Base-by-base conservation (phyloP, 805 yeast genomes). In the Candida yuanshanica region DNA sequence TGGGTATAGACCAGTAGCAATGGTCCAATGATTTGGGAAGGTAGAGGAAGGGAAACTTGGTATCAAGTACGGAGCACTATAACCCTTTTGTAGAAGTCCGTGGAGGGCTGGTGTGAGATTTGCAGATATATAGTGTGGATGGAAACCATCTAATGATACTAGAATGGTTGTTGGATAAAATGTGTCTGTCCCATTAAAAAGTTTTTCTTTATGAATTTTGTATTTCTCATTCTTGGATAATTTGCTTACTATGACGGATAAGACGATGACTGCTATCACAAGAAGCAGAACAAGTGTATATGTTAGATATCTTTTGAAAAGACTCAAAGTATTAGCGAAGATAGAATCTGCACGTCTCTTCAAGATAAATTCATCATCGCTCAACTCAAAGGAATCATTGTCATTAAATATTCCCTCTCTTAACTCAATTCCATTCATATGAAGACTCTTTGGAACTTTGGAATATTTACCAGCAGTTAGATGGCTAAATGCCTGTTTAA, bases 41-140 rank as follows among this genome's bases (percentile, higher is more conserved):
- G 96, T 85, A 20, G 87, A 83, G 1, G 95, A 77, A 4, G 97
- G 97, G 58, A 89, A 88, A 2, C 88, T 74, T 1, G 97, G 95
- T 8, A 65, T 63, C 91, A 91, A 86, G 55, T 75, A 88, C 1
- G 97, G 96, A 4, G 88, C 78, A 13, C 81, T 83, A 38, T 67
- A 73, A 5, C 68, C 72, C 20, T 75, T 62, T 4, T 68, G 48
- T 47, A 79, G 62, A 58, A 90, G 59, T 9, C 68, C 60, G 54
- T 83, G 80, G 57, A 90, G 55, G 27, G 77, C 67, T 1, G 98
- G 98, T 0, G 96, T 90, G 23, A 70, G 54, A 16, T 68, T 63
- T 6, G 72, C 51, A 3, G 81, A 78, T 11, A 90, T 75, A 57
- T 88, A 84, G 54, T 86, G 91, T 3, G 97, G 97, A 55, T 90